Base-by-base conservation (phyloP, 2,329 filamentous ascomycete genomes). In the Gyromitra esculenta region DNA sequence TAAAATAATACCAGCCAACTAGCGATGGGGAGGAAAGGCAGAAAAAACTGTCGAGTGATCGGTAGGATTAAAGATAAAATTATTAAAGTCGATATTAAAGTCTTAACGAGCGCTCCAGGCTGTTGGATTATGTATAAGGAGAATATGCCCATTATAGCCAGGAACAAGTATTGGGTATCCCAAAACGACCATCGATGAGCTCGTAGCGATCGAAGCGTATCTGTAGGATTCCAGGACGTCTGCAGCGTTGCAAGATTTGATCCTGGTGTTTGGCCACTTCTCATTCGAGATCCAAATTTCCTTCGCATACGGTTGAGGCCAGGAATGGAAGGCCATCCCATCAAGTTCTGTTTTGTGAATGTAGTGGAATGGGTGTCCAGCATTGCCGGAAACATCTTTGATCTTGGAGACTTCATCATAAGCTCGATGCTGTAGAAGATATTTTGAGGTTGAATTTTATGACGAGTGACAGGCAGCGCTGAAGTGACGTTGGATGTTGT, bases 1-100 rank as follows among this genome's bases (percentile, higher is more conserved):
- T 96, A 97, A 85, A 97, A 97, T 83, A 97, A 93, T 63, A 97
- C 86, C 52, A 97, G 87, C 89, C 94, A 98, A 31, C 90, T 91
- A 83, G 92, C 91, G 79, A 97, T 93, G 5, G 93, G 91, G 76
- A 96, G 86, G 68, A 94, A 94, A 8, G 95, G 94, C 54, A 97
- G 86, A 83, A 97, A 93, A 84, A 97, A 97, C 83, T 98, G 95
- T 79, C 93, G 88, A 2, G 94, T 96, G 65, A 93, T 88, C 5
- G 95, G 95, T 83, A 97, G 88, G 57, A 95, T 86, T 50, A 97
- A 86, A 41, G 94, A 89, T 80, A 89, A 86, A 76, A 91, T 86
- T 77, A 94, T 87, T 68, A 89, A 86, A 0, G 90, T 87, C 13
- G 93, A 87, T 54, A 91, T 89, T 62, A 90, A 87, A 0, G 91